These are phyloP conservation scores for Canavalia gladiata DNA, from an alignment of 306 rosid genomes.

Conservation along the genomic window DNA sequence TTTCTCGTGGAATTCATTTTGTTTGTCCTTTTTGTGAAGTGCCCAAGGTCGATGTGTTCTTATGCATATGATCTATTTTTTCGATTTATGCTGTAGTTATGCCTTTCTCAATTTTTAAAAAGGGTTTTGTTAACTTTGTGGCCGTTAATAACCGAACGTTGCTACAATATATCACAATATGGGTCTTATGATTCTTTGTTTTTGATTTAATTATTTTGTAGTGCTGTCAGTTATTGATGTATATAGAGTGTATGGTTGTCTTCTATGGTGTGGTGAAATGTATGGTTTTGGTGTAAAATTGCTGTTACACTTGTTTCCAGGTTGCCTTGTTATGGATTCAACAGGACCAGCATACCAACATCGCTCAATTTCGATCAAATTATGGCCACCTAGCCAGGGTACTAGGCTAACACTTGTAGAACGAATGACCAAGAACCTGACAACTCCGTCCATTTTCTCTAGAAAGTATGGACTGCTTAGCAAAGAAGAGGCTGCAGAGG, in stretches of 20 bases:
- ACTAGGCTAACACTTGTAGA: conserved; percentile 81
- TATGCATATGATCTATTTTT: background rate
- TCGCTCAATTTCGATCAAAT: conserved; percentile 69
- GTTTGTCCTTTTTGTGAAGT: background rate
- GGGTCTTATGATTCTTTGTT: background rate
- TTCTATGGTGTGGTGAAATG: background rate
- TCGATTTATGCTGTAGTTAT: conserved; percentile 18
- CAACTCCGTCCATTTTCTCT: conserved; percentile 86
- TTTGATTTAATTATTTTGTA: background rate
- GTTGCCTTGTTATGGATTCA: conserved; percentile 69
- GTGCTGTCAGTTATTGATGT: background rate
- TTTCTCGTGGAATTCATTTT: conserved; percentile 20
- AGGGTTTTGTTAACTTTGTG: background rate
- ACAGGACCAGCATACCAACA: conserved; percentile 55
- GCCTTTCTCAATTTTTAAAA: background rate
- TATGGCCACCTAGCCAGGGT: conserved; percentile 93
- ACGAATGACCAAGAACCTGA: conserved; percentile 79
- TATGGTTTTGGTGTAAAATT: conserved; percentile 13
- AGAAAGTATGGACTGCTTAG: conserved; percentile 82
- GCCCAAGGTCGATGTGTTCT: background rate
- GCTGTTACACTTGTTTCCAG: conserved; percentile 50
- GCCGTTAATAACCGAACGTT: conserved; percentile 2
- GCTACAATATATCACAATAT: background rate
- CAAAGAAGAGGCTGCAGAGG: conserved; percentile 81
- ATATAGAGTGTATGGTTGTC: background rate